A percentile compares a stretch with the other conserved stretches of the same genome.
Evolutionary conservation across 2,329 filamentous ascomycete species (phyloP).

Genomic region (Teratosphaeria nubilosa): DNA sequence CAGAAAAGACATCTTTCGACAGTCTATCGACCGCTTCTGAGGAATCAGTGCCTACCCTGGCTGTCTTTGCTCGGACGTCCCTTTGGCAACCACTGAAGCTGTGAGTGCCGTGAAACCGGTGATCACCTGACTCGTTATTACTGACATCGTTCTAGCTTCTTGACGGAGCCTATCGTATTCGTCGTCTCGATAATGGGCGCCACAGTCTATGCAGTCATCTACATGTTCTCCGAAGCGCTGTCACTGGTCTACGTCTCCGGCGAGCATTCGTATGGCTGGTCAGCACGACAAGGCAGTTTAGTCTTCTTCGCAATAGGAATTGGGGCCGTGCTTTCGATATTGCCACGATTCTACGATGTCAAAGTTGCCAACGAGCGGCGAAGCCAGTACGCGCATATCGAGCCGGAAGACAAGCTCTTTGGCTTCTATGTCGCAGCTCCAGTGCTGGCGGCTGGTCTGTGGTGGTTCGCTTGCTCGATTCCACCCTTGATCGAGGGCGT

Average conservation of each 20-base stretch:
- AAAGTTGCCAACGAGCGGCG: constrained; percentile 22
- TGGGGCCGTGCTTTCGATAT: constrained; percentile 30
- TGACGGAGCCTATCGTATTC: constrained; percentile 1
- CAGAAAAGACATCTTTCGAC: constrained; percentile 13
- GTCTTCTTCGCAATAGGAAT: constrained; percentile 37
- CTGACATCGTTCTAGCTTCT: neutral
- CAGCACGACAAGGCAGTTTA: constrained; percentile 33
- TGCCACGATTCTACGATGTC: constrained; percentile 35
- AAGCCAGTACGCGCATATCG: constrained; percentile 11
- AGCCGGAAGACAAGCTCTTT: constrained; percentile 39
- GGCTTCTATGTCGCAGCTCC: constrained; percentile 39
- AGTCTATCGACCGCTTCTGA: constrained; percentile 17
- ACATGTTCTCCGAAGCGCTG: constrained; percentile 39
- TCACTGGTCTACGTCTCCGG: constrained; percentile 25
- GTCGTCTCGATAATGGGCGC: constrained; percentile 1
- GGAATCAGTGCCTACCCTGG: neutral
- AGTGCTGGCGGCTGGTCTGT: constrained; percentile 34
- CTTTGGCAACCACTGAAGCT: constrained; percentile 1
- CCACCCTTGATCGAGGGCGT: constrained; percentile 34
- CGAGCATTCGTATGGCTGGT: neutral
- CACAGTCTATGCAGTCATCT: constrained; percentile 37
- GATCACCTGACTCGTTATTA: neutral
- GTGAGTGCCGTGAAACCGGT: neutral
- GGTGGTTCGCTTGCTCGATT: constrained; percentile 40
- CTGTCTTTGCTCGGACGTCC: neutral